Evolutionary conservation across 139 green algal species (phyloP).

Genomic region (Penium margaritaceum): DNA sequence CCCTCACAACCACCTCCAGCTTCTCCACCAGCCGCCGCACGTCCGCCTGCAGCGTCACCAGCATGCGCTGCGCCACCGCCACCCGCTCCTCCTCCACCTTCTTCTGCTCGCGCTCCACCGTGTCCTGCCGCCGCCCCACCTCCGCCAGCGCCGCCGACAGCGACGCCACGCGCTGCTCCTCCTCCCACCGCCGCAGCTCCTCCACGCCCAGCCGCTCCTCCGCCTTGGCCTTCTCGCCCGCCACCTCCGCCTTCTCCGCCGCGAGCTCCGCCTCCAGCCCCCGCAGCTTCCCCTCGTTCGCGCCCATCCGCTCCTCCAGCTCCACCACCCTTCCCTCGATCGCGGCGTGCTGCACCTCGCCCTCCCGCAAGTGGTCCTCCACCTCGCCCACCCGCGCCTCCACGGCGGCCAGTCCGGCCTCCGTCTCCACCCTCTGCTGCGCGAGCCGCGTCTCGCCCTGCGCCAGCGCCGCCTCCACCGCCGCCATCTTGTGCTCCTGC

Average conservation of each 20-base stretch:
- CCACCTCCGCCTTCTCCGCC: background rate
- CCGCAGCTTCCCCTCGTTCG: no score
- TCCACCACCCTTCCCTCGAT: no score
- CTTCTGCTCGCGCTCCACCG: background rate
- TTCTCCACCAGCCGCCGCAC: conserved; percentile 5
- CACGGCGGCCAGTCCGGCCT: no score
- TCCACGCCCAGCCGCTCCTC: background rate
- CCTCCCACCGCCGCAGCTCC: background rate
- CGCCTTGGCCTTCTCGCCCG: background rate
- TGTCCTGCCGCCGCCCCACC: background rate
- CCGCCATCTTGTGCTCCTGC: no score
- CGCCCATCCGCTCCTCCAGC: no score
- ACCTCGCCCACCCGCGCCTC: no score
- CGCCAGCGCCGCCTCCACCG: no score
- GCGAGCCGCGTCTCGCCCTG: no score
- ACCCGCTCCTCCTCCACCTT: background rate
- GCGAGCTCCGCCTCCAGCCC: background rate
- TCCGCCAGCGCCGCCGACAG: background rate
- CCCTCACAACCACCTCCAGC: conserved; percentile 1
- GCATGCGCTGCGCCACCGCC: background rate
- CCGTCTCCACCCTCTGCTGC: no score
- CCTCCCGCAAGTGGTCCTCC: no score
- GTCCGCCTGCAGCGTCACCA: conserved; percentile 1
- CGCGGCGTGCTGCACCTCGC: no score
- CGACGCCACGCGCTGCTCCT: background rate